phyloP scores from a whole-genome alignment of 306 rosid genomes.

The Cercis canadensis region DNA sequence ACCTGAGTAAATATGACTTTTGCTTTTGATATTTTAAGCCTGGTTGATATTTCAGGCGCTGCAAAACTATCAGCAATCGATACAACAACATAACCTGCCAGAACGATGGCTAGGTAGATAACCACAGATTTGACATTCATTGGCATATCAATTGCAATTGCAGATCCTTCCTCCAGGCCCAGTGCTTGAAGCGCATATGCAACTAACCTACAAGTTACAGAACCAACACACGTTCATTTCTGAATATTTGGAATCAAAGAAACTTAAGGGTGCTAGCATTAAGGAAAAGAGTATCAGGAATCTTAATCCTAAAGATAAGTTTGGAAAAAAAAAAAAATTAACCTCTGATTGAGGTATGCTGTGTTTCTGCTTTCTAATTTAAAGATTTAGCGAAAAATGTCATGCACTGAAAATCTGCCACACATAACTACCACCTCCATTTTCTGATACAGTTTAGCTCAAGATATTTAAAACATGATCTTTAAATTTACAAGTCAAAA shows the following conservation, averaged over 20 bases:
- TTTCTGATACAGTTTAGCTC: background rate
- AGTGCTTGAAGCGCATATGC: slow-evolving; percentile 76
- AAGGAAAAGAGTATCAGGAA: slow-evolving; percentile 2
- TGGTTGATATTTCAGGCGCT: slow-evolving; percentile 81
- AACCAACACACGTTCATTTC: slow-evolving; percentile 34
- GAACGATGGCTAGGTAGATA: slow-evolving; percentile 88
- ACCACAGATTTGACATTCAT: slow-evolving; percentile 82
- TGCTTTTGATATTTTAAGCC: slow-evolving; percentile 83
- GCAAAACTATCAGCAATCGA: slow-evolving; percentile 99
- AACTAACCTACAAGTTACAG: slow-evolving; percentile 70
- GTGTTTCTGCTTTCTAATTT: background rate
- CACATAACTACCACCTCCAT: background rate
- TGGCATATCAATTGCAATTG: slow-evolving; percentile 96
- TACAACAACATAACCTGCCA: slow-evolving; percentile 86
- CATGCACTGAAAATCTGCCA: background rate
- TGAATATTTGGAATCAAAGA: slow-evolving; percentile 5
- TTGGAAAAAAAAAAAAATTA: background rate
- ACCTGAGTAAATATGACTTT: slow-evolving; percentile 96
- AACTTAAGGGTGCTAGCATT: background rate
- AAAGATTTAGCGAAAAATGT: slow-evolving; percentile 18
- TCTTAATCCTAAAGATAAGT: background rate
- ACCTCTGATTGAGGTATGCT: background rate
- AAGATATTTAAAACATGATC: too few species aligned
- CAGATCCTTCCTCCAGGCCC: slow-evolving; percentile 82
- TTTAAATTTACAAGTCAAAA: too few species aligned